Evolutionary conservation across 2,329 filamentous ascomycete species (phyloP), one percentile per base, ranked within the genome.

Genomic region (Tolypocladium cylindrosporum): DNA sequence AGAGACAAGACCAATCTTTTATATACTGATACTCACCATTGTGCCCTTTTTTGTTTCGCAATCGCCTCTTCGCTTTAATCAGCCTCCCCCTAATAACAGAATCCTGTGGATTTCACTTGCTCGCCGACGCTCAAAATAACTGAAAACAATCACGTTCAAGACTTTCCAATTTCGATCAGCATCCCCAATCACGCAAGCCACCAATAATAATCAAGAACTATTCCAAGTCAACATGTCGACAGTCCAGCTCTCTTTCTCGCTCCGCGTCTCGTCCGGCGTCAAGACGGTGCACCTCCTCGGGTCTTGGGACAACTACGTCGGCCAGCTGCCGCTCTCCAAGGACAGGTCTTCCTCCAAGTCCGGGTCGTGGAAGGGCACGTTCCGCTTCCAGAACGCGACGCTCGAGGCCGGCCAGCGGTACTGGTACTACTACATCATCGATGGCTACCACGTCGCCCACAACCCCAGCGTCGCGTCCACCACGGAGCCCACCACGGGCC

Each of bases 381-480:
- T 99, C 82, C 88, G 91, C 78, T 97, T 99, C 79, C 89, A 94
- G 77, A 88, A 88, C 72, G 78, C 85, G 62, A 93, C 90, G 60
- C 84, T 97, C 68, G 87, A 93, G 80, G 81, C 90, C 68, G 91
- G 93, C 73, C 86, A 90, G 73, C 88, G 93, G 72, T 97, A 97
- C 86, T 99, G 94, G 94, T 99, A 97, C 87, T 99, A 99, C 86
- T 99, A 97, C 83, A 97, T 97, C 86, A 94, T 97, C 75, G 94
- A 99, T 75, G 94, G 94, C 67, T 97, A 97, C 85, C 92, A 97
- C 75, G 88, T 96, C 74, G 92, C 92, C 61, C 93, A 97, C 83
- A 94, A 97, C 79, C 92, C 93, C 66, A 90, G 89, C 74, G 87
- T 91, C 73, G 81, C 89, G 69, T 93, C 88, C 71, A 95, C 90